These are phyloP conservation scores for Pythium coloratum DNA, from an alignment of 352 stramenopile genomes.

Conservation along the genomic window DNA sequence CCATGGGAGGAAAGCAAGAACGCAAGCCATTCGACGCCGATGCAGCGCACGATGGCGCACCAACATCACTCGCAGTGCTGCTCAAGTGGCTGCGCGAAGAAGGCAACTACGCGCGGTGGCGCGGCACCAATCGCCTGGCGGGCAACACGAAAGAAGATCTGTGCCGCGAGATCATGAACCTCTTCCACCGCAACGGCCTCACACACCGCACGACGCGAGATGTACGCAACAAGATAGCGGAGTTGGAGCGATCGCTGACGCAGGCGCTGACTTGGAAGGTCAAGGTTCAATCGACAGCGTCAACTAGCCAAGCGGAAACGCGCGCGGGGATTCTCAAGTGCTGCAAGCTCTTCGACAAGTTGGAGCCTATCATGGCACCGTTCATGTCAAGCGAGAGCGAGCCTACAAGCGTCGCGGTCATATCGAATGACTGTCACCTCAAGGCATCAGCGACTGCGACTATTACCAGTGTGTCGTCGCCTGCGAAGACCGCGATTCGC, in stretches of 20 bases:
- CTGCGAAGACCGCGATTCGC: neutral
- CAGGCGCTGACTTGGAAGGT: neutral
- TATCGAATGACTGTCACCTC: neutral
- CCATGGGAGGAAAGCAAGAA: neutral
- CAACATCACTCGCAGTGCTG: constrained; percentile 15
- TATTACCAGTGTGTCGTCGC: neutral
- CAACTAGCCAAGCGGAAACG: neutral
- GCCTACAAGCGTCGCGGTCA: neutral
- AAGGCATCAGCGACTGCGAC: neutral
- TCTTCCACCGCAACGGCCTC: neutral
- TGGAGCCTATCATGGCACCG: neutral
- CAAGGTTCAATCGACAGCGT: neutral
- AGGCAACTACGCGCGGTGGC: constrained; percentile 20
- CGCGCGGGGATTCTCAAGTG: neutral
- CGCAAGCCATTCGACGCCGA: constrained; percentile 12
- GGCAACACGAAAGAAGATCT: constrained; percentile 1
- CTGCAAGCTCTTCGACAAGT: neutral
- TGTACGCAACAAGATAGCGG: constrained; percentile 1
- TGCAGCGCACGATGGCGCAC: neutral
- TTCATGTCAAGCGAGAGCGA: neutral
- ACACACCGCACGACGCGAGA: neutral
- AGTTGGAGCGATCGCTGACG: neutral
- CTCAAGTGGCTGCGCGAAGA: constrained; percentile 9
- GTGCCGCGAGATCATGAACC: neutral
- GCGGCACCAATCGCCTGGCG: neutral